These are phyloP conservation scores for Cryphonectria carpinicola DNA, from an alignment of 2,329 filamentous ascomycete species.

Conservation along the genomic window DNA sequence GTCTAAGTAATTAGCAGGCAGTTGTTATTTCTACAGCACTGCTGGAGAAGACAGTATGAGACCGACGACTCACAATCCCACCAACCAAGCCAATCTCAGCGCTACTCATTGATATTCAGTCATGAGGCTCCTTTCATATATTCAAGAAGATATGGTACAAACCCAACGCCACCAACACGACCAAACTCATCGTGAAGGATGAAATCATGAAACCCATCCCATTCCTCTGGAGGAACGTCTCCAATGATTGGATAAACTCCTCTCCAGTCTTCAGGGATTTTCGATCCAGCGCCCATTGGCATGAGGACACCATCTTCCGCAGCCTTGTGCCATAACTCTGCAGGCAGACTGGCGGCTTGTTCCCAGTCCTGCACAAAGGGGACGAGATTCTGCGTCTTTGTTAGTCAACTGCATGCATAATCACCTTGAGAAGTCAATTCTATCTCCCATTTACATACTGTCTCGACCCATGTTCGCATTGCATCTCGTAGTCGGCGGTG, in stretches of 20 bases:
- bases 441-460: constrained; percentile 1
- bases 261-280: constrained; percentile 19
- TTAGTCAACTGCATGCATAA: neutral
- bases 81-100: constrained; percentile 28
- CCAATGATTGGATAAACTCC: constrained; percentile 33
- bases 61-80: constrained; percentile 14
- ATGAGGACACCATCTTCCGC: constrained; percentile 27
- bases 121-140: neutral
- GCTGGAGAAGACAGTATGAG: neutral
- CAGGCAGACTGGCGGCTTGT: constrained; percentile 15
- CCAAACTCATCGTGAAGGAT: constrained; percentile 43
- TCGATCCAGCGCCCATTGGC: constrained; percentile 25
- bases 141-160: constrained; percentile 30
- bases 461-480: constrained; percentile 29
- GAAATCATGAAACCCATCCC: constrained; percentile 44
- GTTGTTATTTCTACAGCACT: neutral
- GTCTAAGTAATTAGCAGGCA: constrained; percentile 5
- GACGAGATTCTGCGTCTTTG: constrained; percentile 23
- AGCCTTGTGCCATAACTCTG: constrained; percentile 19
- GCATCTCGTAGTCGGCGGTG: constrained; percentile 26
- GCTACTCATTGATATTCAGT: constrained; percentile 33
- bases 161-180: constrained; percentile 32
- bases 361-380: constrained; percentile 27
- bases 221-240: constrained; percentile 36
- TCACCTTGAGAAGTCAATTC: too few relatives aligned